Evolutionary conservation across 345 rosid genomes (phyloP), one percentile per base, ranked within the genome.

Genomic region (Eucalyptus dawsonii): DNA sequence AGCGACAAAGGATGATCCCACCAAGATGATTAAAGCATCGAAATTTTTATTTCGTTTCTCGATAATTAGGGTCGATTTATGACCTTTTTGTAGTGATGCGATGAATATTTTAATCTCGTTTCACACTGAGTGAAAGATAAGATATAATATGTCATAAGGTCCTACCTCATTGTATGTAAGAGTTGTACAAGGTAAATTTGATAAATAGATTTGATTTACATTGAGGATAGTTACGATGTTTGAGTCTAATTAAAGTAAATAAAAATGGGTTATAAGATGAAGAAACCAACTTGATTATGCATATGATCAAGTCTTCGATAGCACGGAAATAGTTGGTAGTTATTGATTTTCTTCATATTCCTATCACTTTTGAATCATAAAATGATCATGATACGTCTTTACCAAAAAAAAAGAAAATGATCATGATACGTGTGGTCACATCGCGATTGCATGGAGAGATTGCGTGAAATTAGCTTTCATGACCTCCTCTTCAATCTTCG

Each of bases 401-500:
- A n/a, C n/a, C n/a, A n/a, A n/a, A n/a, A n/a, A n/a, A n/a, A n/a
- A n/a, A n/a, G n/a, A 40, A 76, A 76, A 21, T 11, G 29, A 76
- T 19, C 2, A 22, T 76, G 27, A 21, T 76, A 40, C 3, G 3
- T 3, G 29, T 22, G 3, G 47, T 76, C 45, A 76, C 2, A 13
- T 76, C 29, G 29, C 2, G 5, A 76, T 40, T 12, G 15, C 45
- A 76, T 40, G 5, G 27, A 42, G 8, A 37, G 27, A 37, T 37
- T 3, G 2, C 0, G 2, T 76, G 9, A 11, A 76, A 40, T 40
- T 1, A 11, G 9, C 47, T 40, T 76, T 25, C 21, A 7, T 4
- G 11, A 7, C 76, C 19, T 65, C 21, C 17, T 65, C 40, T 65
- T 65, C 21, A 65, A 65, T 65, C 37, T 65, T n/a, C 5, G 6